These are phyloP conservation scores for Sugiyamaella xylanicola DNA, from an alignment of 1,139 yeast genomes.

Conservation along the genomic window DNA sequence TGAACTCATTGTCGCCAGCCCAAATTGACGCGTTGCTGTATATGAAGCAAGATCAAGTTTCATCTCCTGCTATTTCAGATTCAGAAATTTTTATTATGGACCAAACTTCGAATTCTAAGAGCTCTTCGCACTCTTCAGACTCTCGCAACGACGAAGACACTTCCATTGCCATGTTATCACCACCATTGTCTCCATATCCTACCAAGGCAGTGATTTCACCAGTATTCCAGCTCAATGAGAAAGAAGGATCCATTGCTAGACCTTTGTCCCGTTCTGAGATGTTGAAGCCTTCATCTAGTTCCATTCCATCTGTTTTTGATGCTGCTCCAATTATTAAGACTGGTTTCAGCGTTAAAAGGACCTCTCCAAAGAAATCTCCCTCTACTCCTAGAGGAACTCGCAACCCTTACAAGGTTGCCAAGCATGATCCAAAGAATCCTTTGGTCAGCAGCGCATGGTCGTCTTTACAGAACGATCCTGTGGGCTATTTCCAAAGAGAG, in stretches of 20 bases:
- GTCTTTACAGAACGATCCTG: conserved; percentile 36
- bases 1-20: conserved; percentile 21
- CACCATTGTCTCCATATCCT: conserved; percentile 38
- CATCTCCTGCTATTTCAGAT: conserved; percentile 21
- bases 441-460: conserved; percentile 38
- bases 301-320: neutral
- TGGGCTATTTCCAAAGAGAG: conserved; percentile 36
- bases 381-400: neutral
- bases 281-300: conserved; percentile 19
- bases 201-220: conserved; percentile 24
- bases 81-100: neutral
- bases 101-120: neutral
- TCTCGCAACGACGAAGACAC: conserved; percentile 11
- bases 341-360: neutral
- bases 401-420: conserved; percentile 26
- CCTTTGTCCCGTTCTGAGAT: conserved; percentile 15
- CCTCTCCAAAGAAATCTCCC: conserved; percentile 4
- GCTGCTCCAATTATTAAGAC: neutral
- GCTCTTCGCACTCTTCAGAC: neutral
- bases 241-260: conserved; percentile 8
- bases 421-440: conserved; percentile 28
- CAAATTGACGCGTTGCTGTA: conserved; percentile 21
- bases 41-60: conserved; percentile 13
- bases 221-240: conserved; percentile 9
- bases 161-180: conserved; percentile 32